Evolutionary conservation across 2,329 filamentous ascomycete genomes (phyloP), one percentile per base, ranked within the genome.

Genomic region (Xylogone sp.): DNA sequence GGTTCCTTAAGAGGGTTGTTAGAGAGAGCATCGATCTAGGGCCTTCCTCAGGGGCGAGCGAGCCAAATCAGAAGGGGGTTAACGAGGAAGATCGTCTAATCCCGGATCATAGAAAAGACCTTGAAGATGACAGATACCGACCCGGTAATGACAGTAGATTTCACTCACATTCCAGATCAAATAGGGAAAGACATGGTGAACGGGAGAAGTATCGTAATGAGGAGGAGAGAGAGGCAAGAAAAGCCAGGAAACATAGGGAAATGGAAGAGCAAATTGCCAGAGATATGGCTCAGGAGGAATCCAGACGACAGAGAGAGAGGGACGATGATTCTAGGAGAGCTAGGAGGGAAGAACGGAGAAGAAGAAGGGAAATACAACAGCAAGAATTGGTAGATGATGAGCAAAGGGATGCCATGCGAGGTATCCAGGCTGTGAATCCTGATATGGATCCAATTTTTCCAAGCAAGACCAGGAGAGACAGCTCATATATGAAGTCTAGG

Each of bases 21-120:
- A 24, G 34, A 47, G 29, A 50, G 34, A 5, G 46, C 45, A 12
- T 18, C 34, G 29, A 21, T 44, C 4, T 46, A 55, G 22, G 52
- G 46, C 12, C 21, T 46, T 21, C 50, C 53, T 45, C 43, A 13
- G 47, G 34, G 21, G 43, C 47, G 21, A 43, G 21, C 5, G 47
- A 49, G 10, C 43, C 47, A 21, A 34, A 49, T 43, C 34, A 43
- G 34, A 21, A 24, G 16, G 47, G 43, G 39, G 27, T 39, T 9
- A 49, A 39, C 13, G n/a, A 49, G 20, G 12, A 49, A 29, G 21
- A 43, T 13, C 10, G n/a, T 7, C 13, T 39, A 16, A 16, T 16
- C n/a, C 34, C 34, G n/a, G 34, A 39, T 39, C 34, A 16, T 5
- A 39, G n/a, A 16, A 39, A 39, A 18, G n/a, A 6, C n/a, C 10